phyloP scores from a whole-genome alignment of 179 eudicot genomes.

The Actinidia chinensis region DNA sequence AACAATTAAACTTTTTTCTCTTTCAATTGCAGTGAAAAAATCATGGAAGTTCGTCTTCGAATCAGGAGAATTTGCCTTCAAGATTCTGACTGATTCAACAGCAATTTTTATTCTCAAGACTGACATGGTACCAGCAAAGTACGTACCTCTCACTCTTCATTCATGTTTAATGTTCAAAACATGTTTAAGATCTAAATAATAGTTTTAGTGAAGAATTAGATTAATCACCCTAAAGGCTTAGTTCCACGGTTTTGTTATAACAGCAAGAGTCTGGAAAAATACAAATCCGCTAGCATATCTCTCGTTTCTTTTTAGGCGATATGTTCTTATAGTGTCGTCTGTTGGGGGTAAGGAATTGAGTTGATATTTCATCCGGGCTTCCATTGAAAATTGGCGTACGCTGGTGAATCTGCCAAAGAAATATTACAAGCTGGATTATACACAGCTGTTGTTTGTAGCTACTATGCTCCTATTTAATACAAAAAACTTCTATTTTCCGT shows the following conservation, averaged over 20 bases:
- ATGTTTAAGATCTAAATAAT: background rate
- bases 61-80: conserved; percentile 25
- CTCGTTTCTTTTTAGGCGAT: background rate
- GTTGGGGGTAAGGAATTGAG: too few species aligned
- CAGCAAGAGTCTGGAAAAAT: background rate
- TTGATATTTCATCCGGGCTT: conserved; percentile 49
- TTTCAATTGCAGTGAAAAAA: conserved; percentile 39
- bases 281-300: background rate
- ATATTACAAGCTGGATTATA: background rate
- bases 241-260: background rate
- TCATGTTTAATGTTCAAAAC: conserved; percentile 6
- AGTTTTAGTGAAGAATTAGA: background rate
- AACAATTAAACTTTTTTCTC: background rate
- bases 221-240: background rate
- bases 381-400: conserved; percentile 51
- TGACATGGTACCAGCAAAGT: conserved; percentile 19
- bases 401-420: conserved; percentile 46
- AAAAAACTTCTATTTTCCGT: too few species aligned
- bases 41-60: conserved; percentile 23
- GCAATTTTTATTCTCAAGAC: conserved; percentile 18
- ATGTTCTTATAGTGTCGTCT: background rate
- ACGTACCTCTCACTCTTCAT: background rate
- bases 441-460: background rate
- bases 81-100: conserved; percentile 23
- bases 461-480: too few species aligned